phyloP scores from a whole-genome alignment of 345 rosid genomes.

The Gossypium rotundifolium region DNA sequence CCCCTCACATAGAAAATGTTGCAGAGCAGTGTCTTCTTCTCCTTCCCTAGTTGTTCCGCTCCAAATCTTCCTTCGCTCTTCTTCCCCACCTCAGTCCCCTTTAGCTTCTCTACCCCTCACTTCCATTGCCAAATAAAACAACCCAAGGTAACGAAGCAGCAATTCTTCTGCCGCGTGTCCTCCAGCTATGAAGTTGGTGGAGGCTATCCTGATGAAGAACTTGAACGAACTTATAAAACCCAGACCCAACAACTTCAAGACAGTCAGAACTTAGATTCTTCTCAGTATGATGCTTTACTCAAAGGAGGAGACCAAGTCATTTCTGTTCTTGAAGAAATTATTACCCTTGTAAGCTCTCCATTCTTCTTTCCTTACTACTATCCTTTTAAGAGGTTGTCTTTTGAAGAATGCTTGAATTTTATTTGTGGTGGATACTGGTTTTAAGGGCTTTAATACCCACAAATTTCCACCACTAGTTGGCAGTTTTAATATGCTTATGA shows the following conservation, averaged over 20 bases:
- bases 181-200: slow-evolving; percentile 65
- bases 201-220: slow-evolving; percentile 49
- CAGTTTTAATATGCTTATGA: neutral
- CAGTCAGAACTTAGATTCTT: slow-evolving; percentile 35
- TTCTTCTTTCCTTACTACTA: neutral
- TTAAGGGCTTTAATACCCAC: neutral
- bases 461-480: neutral
- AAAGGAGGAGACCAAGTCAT: slow-evolving; percentile 95
- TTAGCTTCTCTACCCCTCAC: neutral
- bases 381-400: neutral
- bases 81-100: slow-evolving; percentile 11
- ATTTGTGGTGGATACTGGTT: neutral
- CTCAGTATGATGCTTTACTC: slow-evolving; percentile 67
- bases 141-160: slow-evolving; percentile 22
- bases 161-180: slow-evolving; percentile 21
- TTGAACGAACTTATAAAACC: slow-evolving; percentile 21
- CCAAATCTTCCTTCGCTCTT: neutral
- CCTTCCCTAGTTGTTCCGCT: slow-evolving; percentile 1
- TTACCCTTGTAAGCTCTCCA: slow-evolving; percentile 46
- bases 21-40: slow-evolving; percentile 12
- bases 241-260: slow-evolving; percentile 17
- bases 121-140: slow-evolving; percentile 18
- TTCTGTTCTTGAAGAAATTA: slow-evolving; percentile 86
- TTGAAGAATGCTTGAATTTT: neutral
- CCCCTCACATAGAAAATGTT: slow-evolving; percentile 22